Percentiles rank a stretch among this genome's conserved stretches.
Evolutionary conservation across 129 eudicot genomes (phyloP).

Genomic region (Dittrichia graveolens): DNA sequence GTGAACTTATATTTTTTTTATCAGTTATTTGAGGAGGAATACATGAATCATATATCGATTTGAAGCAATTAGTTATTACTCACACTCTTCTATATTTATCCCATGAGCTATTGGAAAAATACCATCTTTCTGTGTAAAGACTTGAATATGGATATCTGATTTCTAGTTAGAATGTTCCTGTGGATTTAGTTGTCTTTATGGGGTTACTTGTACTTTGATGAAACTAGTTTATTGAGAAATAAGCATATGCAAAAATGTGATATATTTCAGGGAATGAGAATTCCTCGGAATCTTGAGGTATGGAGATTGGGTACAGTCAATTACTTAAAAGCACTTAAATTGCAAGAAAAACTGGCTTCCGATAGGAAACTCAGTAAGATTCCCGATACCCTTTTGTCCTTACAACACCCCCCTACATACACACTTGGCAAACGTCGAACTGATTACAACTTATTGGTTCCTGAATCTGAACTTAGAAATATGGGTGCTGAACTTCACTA

Average conservation of each 20-base stretch:
- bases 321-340: constrained; percentile 75
- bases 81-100: too few relatives aligned
- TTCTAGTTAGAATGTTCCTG: not conserved
- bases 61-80: too few relatives aligned
- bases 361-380: constrained; percentile 68
- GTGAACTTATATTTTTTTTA: too few relatives aligned
- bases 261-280: constrained; percentile 57
- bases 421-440: constrained; percentile 92
- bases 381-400: constrained; percentile 66
- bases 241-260: constrained; percentile 2
- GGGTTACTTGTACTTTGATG: constrained; percentile 5
- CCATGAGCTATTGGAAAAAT: too few relatives aligned
- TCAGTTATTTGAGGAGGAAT: too few relatives aligned
- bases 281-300: constrained; percentile 61
- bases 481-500: constrained; percentile 94
- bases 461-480: constrained; percentile 63
- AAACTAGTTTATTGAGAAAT: constrained; percentile 12
- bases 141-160: too few relatives aligned
- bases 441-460: constrained; percentile 66
- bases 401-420: constrained; percentile 96
- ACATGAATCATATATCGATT: too few relatives aligned
- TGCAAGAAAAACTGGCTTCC: constrained; percentile 77
- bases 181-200: not conserved
- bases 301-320: constrained; percentile 80
- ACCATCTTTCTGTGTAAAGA: too few relatives aligned